A percentile compares a stretch with the other conserved stretches of the same genome.
phyloP scores from a whole-genome alignment of 2,329 filamentous ascomycete species.

The Emmonsiellopsis sp. region DNA sequence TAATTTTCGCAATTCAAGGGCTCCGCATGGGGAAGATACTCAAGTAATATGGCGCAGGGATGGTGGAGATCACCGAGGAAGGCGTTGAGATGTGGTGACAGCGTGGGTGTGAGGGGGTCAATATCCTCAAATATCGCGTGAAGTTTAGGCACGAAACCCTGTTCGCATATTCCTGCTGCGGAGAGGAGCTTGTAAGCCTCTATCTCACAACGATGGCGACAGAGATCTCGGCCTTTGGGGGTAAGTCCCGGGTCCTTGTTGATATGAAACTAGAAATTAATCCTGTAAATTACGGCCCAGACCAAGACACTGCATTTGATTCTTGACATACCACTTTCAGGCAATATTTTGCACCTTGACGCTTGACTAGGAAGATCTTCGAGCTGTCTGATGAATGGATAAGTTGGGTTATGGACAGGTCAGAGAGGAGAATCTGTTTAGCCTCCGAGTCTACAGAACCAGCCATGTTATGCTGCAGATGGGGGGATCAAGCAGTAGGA shows the following conservation, averaged over 20 bases:
- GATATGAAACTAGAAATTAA: constrained; percentile 3
- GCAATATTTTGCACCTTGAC: constrained; percentile 7
- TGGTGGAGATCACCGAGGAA: constrained; percentile 1
- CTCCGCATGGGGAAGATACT: constrained; percentile 4
- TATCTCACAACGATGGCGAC: constrained; percentile 6
- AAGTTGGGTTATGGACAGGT: constrained; percentile 6
- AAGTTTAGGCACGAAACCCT: constrained; percentile 5
- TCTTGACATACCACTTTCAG: background rate
- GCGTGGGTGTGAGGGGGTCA: background rate
- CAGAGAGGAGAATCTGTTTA: constrained; percentile 4
- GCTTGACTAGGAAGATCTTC: constrained; percentile 4
- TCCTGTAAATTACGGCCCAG: constrained; percentile 4
- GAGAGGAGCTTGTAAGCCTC: constrained; percentile 5
- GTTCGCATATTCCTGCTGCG: constrained; percentile 2
- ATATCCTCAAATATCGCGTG: constrained; percentile 5
- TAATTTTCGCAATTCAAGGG: constrained; percentile 4
- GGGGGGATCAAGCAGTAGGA: too few species aligned
- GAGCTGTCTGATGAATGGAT: constrained; percentile 8
- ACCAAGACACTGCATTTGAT: background rate
- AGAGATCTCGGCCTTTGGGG: constrained; percentile 5
- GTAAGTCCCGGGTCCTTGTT: constrained; percentile 4
- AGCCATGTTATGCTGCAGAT: background rate
- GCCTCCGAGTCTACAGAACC: background rate
- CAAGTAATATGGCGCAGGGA: constrained; percentile 6
- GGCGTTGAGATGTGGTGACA: constrained; percentile 2